Conservation (phyloP, 305 asterid genomes). For the Solanum chacoense region DNA sequence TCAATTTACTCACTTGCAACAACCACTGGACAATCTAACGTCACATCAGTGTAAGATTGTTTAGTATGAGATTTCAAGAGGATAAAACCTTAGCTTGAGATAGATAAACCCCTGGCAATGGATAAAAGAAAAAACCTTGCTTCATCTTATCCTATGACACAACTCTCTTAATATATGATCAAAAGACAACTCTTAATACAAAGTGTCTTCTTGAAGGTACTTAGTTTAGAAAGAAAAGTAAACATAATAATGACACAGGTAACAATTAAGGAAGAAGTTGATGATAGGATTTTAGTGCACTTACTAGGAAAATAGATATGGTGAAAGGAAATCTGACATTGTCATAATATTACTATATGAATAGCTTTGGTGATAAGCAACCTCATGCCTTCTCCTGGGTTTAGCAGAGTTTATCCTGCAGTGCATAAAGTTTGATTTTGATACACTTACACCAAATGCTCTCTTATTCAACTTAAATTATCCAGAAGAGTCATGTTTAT, state of each 20-base stretch:
- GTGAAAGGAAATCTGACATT: background rate
- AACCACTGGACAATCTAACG: background rate
- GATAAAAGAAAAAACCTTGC: background rate
- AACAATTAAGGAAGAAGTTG: background rate
- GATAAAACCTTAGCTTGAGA: background rate
- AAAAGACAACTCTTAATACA: background rate
- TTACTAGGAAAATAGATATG: background rate
- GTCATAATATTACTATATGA: background rate
- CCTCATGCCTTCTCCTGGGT: background rate
- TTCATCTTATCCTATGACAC: background rate
- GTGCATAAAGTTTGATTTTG: background rate
- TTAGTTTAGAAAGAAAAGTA: background rate
- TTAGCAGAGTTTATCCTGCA: background rate
- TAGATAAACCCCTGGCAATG: background rate
- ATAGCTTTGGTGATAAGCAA: background rate
- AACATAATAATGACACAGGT: background rate
- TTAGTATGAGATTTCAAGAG: background rate
- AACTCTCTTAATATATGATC: background rate
- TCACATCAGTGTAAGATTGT: background rate
- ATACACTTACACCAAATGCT: background rate
- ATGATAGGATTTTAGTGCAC: background rate
- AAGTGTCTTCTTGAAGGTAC: background rate
- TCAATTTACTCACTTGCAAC: background rate
- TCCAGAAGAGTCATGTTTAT: background rate
- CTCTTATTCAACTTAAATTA: background rate